Percentiles rank a stretch among this genome's conserved stretches.
These are phyloP conservation scores for Ampelomyces quisqualis DNA, from an alignment of 2,329 filamentous ascomycete species.

Conservation along the genomic window DNA sequence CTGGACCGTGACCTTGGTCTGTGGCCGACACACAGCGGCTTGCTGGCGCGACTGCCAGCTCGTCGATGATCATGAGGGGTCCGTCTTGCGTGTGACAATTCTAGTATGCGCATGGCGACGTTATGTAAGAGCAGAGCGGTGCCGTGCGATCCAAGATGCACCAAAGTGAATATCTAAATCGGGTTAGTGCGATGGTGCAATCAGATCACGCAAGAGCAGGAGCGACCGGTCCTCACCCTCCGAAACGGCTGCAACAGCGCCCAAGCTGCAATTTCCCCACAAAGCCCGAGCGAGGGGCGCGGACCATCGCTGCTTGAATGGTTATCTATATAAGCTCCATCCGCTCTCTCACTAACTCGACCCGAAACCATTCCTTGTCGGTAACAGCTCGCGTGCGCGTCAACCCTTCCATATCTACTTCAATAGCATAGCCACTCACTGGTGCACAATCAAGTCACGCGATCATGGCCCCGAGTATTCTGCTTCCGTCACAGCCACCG, in stretches of 20 bases:
- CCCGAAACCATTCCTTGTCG: background rate
- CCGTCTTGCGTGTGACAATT: no score
- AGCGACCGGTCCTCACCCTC: background rate
- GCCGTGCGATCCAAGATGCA: no score
- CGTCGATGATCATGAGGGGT: no score
- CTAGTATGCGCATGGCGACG: no score
- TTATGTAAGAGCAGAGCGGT: conserved; percentile 3
- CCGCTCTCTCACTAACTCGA: conserved; percentile 8
- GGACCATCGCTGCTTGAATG: conserved; percentile 1
- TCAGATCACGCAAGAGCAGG: background rate
- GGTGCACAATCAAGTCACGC: background rate
- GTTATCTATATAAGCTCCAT: conserved; percentile 17
- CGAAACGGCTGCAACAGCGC: conserved; percentile 6
- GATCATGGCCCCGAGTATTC: conserved; percentile 36
- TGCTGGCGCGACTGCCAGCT: no score
- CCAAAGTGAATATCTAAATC: no score
- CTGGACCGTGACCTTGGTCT: no score
- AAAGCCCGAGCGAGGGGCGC: background rate
- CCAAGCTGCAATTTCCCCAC: conserved; percentile 21
- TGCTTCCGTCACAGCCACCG: conserved; percentile 29
- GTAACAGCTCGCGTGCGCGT: conserved; percentile 7
- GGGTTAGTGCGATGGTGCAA: background rate
- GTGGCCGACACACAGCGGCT: no score
- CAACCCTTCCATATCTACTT: no score
- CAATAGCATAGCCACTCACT: background rate